A percentile compares a stretch with the other conserved stretches of the same genome.
Evolutionary conservation across 2,329 filamentous ascomycete species (phyloP).

Genomic region (Colletotrichum sp.): DNA sequence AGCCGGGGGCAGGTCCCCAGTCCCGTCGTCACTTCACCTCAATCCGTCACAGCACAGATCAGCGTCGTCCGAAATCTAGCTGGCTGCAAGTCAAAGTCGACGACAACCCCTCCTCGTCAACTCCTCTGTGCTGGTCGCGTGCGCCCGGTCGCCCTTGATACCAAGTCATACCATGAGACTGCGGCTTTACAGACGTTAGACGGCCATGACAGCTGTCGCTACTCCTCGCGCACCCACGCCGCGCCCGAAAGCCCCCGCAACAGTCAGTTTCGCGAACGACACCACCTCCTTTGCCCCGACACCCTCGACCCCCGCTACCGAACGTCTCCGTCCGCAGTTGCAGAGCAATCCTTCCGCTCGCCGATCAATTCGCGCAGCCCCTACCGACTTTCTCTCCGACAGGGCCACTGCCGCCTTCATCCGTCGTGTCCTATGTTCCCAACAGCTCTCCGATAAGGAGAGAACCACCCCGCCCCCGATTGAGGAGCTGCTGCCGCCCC

Average conservation of each 20-base stretch:
- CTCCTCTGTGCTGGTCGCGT: neutral
- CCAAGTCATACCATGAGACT: slow-evolving; percentile 5
- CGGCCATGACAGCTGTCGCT: slow-evolving; percentile 25
- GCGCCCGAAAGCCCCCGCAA: slow-evolving; percentile 23
- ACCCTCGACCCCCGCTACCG: slow-evolving; percentile 22
- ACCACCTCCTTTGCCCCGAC: slow-evolving; percentile 6
- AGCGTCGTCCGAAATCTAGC: slow-evolving; percentile 19
- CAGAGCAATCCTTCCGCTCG: slow-evolving; percentile 21
- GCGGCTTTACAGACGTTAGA: neutral
- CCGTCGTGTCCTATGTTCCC: slow-evolving; percentile 82
- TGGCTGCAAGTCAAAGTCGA: slow-evolving; percentile 22
- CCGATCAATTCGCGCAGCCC: slow-evolving; percentile 35
- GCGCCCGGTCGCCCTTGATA: neutral
- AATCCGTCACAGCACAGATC: slow-evolving; percentile 2
- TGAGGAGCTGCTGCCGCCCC: slow-evolving; percentile 82
- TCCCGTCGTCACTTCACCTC: slow-evolving; percentile 1
- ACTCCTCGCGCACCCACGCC: slow-evolving; percentile 24
- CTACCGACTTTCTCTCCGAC: slow-evolving; percentile 68
- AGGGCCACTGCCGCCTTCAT: slow-evolving; percentile 82
- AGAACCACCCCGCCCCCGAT: slow-evolving; percentile 63
- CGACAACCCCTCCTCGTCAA: slow-evolving; percentile 10
- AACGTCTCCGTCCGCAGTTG: slow-evolving; percentile 27
- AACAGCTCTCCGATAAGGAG: slow-evolving; percentile 65
- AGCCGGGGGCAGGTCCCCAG: slow-evolving; percentile 5
- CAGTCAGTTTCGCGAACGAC: slow-evolving; percentile 15